Conservation (phyloP, 1,284 basidiomycete species). For the Malassezia dermatis region DNA sequence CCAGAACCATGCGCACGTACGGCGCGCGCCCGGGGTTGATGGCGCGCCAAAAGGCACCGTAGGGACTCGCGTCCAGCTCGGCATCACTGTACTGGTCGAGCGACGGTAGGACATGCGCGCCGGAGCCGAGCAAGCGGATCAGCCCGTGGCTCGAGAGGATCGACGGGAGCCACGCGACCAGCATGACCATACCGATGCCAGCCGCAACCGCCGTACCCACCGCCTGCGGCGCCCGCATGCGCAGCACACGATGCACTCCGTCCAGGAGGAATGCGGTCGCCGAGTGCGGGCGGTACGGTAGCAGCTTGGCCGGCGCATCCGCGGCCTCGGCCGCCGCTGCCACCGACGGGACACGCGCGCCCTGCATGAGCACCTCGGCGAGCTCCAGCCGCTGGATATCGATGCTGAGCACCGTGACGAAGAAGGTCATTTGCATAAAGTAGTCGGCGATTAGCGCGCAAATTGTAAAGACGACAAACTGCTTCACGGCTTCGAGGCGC, state of each 20-base stretch:
- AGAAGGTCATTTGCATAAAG: constrained; percentile 86
- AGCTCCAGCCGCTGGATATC: constrained; percentile 80
- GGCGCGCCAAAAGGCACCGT: constrained; percentile 10
- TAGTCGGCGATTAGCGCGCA: constrained; percentile 90
- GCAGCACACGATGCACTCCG: background rate
- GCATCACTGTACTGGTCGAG: background rate
- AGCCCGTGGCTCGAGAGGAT: background rate
- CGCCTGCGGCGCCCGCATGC: constrained; percentile 2
- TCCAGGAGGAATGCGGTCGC: background rate
- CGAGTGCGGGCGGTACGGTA: constrained; percentile 5
- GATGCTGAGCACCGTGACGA: constrained; percentile 76
- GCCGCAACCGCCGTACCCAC: background rate
- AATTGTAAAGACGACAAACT: constrained; percentile 86
- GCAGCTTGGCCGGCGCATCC: background rate
- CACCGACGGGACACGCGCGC: background rate
- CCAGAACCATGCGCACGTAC: constrained; percentile 59
- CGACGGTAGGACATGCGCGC: background rate
- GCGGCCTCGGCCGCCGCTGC: background rate
- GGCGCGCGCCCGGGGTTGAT: constrained; percentile 3
- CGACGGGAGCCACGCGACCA: background rate
- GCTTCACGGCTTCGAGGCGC: constrained; percentile 65
- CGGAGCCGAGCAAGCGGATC: background rate
- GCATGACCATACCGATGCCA: background rate
- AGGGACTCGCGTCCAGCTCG: constrained; percentile 1
- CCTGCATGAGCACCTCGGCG: constrained; percentile 20